Evolutionary conservation across 2,329 filamentous ascomycete species (phyloP).

Genomic region (Xylariaceae sp.): DNA sequence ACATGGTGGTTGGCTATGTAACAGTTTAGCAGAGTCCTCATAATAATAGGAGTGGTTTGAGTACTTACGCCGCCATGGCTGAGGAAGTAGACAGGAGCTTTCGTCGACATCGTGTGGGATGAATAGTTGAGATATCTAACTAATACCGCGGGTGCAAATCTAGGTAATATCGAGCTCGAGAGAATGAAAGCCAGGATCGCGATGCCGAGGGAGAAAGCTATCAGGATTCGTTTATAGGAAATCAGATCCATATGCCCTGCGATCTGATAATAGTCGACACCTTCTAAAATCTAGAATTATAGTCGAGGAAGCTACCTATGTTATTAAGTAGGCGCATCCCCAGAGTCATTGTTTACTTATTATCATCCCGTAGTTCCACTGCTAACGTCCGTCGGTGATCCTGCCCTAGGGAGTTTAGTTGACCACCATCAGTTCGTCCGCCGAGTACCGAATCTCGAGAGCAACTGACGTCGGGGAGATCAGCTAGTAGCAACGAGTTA

Average conservation of each 20-base stretch:
- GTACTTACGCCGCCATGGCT: constrained; percentile 47
- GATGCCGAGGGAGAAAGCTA: constrained; percentile 22
- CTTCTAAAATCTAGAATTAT: too few species aligned
- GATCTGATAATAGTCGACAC: not conserved
- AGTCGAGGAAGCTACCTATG: not conserved
- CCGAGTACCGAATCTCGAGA: too few species aligned
- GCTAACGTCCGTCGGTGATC: too few species aligned
- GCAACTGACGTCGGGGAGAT: too few species aligned
- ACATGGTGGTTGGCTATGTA: constrained; percentile 58
- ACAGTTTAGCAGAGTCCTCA: too few species aligned
- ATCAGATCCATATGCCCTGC: not conserved
- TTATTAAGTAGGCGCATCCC: not conserved
- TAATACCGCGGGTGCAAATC: constrained; percentile 10
- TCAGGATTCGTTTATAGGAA: constrained; percentile 10
- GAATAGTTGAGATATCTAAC: constrained; percentile 8
- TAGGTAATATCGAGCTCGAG: constrained; percentile 18
- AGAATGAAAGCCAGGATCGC: constrained; percentile 27
- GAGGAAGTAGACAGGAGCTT: constrained; percentile 45
- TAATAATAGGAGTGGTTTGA: too few species aligned
- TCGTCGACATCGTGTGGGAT: constrained; percentile 25
- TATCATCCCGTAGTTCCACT: too few species aligned
- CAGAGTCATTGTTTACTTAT: too few species aligned
- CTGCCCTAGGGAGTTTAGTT: too few species aligned
- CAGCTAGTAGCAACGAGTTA: too few species aligned
- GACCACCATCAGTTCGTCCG: too few species aligned